Percentiles rank a stretch among this genome's conserved stretches.
Evolutionary conservation across 2,329 filamentous ascomycete species (phyloP).

Genomic region (Epichloe brachyelytri): DNA sequence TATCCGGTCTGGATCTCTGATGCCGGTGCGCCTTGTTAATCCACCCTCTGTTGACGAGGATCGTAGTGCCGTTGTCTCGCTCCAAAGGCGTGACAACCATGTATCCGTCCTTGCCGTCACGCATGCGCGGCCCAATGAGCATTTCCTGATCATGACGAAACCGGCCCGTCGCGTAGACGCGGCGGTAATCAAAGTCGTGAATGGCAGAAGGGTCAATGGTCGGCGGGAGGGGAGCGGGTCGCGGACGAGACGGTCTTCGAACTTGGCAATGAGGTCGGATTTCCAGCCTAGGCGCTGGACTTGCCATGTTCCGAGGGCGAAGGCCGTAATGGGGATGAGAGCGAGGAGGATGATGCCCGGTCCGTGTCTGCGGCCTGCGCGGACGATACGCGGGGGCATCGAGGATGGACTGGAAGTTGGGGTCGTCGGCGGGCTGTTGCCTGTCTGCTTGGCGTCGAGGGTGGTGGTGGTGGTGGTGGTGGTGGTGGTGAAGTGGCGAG

Average conservation of each 20-base stretch:
- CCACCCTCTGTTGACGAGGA: constrained; percentile 87
- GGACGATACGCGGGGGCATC: constrained; percentile 77
- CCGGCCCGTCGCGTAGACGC: constrained; percentile 61
- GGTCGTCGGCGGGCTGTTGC: constrained; percentile 54
- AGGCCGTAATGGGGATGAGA: constrained; percentile 82
- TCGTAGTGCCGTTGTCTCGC: constrained; percentile 50
- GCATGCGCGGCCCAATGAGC: constrained; percentile 81
- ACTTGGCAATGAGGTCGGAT: constrained; percentile 77
- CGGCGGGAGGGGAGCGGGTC: constrained; percentile 72
- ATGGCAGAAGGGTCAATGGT: constrained; percentile 70
- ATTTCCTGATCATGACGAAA: constrained; percentile 89
- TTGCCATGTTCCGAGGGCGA: constrained; percentile 87
- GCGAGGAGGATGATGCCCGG: constrained; percentile 71
- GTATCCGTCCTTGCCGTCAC: constrained; percentile 81
- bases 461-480: neutral
- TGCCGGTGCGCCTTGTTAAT: constrained; percentile 62
- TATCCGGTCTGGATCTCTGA: constrained; percentile 51
- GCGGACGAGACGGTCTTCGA: constrained; percentile 81
- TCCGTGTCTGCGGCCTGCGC: constrained; percentile 59
- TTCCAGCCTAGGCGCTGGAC: constrained; percentile 90
- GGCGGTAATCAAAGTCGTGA: constrained; percentile 81
- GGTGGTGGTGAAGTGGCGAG: neutral
- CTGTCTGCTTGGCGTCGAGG: constrained; percentile 5
- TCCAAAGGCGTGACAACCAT: constrained; percentile 87
- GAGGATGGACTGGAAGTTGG: constrained; percentile 70